A percentile compares a stretch with the other conserved stretches of the same genome.
Evolutionary conservation across 495 filamentous ascomycete species (phyloP).

Genomic region (Chaetomidium leptoderma): DNA sequence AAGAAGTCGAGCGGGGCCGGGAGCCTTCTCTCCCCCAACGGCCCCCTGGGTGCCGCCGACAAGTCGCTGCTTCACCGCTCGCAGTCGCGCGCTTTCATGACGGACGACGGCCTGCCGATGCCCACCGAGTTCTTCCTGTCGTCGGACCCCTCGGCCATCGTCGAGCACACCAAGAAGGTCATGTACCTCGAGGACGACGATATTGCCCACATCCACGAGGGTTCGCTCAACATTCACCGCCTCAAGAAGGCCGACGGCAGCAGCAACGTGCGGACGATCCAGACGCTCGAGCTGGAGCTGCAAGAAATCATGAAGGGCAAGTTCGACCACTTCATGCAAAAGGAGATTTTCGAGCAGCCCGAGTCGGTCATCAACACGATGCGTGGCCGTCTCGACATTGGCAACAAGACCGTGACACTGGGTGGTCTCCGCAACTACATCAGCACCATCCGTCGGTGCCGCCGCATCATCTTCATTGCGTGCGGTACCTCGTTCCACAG

Average conservation of each 20-base stretch:
- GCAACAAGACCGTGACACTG: conserved; percentile 88
- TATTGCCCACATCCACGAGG: conserved; percentile 98
- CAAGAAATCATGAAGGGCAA: conserved; percentile 99
- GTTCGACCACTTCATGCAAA: conserved; percentile 99
- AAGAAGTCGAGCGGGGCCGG: conserved; percentile 63
- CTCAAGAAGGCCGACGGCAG: conserved; percentile 93
- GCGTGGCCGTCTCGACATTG: conserved; percentile 92
- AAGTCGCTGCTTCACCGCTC: conserved; percentile 97
- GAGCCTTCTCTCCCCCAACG: conserved; percentile 56
- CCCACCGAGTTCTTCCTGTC: conserved; percentile 99
- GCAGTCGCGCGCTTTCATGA: conserved; percentile 96
- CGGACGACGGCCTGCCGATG: conserved; percentile 93
- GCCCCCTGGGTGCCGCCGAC: conserved; percentile 81
- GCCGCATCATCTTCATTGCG: conserved; percentile 95
- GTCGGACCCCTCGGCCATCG: conserved; percentile 94
- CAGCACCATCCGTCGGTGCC: conserved; percentile 89
- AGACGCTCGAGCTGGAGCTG: conserved; percentile 95
- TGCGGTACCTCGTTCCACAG: conserved; percentile 98
- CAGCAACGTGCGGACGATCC: conserved; percentile 93
- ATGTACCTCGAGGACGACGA: conserved; percentile 99
- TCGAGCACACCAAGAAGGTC: conserved; percentile 99
- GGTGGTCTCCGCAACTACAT: conserved; percentile 96
- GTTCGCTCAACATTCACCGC: conserved; percentile 96
- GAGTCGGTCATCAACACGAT: conserved; percentile 99
- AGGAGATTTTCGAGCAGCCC: conserved; percentile 99